phyloP scores from a whole-genome alignment of 192 early-diverging fungal genomes.

The Coemansia sp. region DNA sequence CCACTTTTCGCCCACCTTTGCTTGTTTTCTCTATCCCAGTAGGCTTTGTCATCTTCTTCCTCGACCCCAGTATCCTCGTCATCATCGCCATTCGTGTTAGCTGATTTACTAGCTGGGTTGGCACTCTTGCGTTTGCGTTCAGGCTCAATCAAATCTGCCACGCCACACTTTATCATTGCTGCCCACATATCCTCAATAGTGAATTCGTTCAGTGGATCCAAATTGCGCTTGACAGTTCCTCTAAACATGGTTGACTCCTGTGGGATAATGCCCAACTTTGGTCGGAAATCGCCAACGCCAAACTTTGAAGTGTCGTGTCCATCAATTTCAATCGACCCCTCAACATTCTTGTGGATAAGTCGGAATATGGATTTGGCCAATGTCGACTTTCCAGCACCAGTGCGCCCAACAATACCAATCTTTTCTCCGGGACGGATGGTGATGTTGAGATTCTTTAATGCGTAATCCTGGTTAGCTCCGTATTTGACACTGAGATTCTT shows the following conservation, averaged over 20 bases:
- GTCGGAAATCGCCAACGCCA: slow-evolving; percentile 54
- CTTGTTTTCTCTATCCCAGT: neutral
- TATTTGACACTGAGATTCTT: slow-evolving; percentile 63
- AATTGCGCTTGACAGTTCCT: slow-evolving; percentile 64
- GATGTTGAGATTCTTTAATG: slow-evolving; percentile 63
- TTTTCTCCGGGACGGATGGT: slow-evolving; percentile 63
- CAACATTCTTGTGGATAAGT: slow-evolving; percentile 52
- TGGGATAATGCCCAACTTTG: slow-evolving; percentile 63
- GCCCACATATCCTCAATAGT: slow-evolving; percentile 66
- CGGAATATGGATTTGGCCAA: slow-evolving; percentile 69
- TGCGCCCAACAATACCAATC: slow-evolving; percentile 73
- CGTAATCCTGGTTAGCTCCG: slow-evolving; percentile 53
- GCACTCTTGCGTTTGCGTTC: neutral
- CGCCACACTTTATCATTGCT: slow-evolving; percentile 38
- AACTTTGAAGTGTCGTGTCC: slow-evolving; percentile 67
- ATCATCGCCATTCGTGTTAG: neutral
- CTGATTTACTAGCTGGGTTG: neutral
- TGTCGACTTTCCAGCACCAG: slow-evolving; percentile 72
- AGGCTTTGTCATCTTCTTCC: neutral
- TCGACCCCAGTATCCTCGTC: neutral
- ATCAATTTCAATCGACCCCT: slow-evolving; percentile 71
- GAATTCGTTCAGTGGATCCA: slow-evolving; percentile 64
- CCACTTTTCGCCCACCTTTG: neutral
- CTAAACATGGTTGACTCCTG: slow-evolving; percentile 67
- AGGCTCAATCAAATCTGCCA: neutral